Conservation (phyloP, 2,329 filamentous ascomycete species). For the Ophiostoma sp. region DNA sequence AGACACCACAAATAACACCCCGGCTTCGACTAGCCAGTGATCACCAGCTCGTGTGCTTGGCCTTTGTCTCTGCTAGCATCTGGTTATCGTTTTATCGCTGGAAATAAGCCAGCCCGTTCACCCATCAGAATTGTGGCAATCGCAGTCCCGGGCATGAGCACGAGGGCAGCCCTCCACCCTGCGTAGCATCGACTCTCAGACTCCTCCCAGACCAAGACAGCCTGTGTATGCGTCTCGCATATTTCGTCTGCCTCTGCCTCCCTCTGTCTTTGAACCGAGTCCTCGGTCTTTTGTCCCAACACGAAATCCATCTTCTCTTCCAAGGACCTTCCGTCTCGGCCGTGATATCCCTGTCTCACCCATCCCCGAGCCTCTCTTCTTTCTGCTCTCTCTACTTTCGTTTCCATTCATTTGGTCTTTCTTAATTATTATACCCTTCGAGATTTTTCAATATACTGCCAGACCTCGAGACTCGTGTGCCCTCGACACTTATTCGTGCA, state of each 20-base stretch:
- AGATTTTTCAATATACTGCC: background rate
- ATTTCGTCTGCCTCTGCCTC: background rate
- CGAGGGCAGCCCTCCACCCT: constrained; percentile 20
- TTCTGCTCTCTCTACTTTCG: background rate
- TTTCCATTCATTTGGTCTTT: background rate
- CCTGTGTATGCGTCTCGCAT: background rate
- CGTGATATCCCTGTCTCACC: background rate
- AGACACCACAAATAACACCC: background rate
- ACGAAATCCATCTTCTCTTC: background rate
- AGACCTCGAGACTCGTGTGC: background rate
- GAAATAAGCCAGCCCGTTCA: background rate
- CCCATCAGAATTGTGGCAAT: constrained; percentile 14
- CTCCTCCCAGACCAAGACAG: background rate
- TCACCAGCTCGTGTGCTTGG: constrained; percentile 19
- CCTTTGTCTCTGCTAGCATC: background rate
- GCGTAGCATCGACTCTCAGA: background rate
- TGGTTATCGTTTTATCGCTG: background rate
- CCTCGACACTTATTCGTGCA: background rate
- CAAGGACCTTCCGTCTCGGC: background rate
- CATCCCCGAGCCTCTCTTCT: background rate
- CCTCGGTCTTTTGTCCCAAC: background rate
- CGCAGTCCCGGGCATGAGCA: constrained; percentile 22
- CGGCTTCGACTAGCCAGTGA: background rate
- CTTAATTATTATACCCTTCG: background rate
- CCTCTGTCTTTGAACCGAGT: background rate